Conservation (phyloP, 1,284 basidiomycete species). For the Exobasidium rhododendri region DNA sequence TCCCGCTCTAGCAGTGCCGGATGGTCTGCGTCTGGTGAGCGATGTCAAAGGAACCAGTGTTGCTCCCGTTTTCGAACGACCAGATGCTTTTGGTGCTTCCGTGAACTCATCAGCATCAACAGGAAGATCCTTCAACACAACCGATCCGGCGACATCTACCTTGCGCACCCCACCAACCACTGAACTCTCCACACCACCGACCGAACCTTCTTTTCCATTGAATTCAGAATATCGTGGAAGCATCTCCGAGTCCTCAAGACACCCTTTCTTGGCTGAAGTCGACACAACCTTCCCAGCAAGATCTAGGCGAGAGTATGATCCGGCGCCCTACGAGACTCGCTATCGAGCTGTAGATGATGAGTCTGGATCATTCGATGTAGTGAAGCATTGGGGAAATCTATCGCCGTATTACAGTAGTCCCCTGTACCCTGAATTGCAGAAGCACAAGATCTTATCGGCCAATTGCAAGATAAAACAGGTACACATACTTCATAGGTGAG, state of each 20-base stretch:
- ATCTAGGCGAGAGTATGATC: not conserved
- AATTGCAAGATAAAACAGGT: conserved; percentile 33
- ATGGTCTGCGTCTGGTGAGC: no score
- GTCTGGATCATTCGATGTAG: not conserved
- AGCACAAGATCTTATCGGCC: conserved; percentile 19
- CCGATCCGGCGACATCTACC: not conserved
- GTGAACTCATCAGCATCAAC: not conserved
- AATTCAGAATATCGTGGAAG: conserved; percentile 4
- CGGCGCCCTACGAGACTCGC: conserved; percentile 10
- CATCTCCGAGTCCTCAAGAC: not conserved
- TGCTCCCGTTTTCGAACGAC: no score
- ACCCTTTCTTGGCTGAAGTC: conserved; percentile 5
- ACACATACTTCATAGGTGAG: conserved; percentile 27
- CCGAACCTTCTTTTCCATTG: not conserved
- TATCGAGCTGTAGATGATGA: conserved; percentile 12
- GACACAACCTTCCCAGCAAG: conserved; percentile 1
- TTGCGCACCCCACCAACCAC: not conserved
- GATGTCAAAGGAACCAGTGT: no score
- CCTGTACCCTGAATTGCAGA: conserved; percentile 27
- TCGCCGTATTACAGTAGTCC: conserved; percentile 34
- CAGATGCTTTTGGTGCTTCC: not conserved
- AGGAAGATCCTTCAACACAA: not conserved
- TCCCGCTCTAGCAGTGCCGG: no score
- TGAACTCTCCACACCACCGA: not conserved
- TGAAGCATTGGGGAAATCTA: conserved; percentile 34